These are phyloP conservation scores for Suillus occidentalis DNA, from an alignment of 768 basidiomycete species.

Conservation along the genomic window DNA sequence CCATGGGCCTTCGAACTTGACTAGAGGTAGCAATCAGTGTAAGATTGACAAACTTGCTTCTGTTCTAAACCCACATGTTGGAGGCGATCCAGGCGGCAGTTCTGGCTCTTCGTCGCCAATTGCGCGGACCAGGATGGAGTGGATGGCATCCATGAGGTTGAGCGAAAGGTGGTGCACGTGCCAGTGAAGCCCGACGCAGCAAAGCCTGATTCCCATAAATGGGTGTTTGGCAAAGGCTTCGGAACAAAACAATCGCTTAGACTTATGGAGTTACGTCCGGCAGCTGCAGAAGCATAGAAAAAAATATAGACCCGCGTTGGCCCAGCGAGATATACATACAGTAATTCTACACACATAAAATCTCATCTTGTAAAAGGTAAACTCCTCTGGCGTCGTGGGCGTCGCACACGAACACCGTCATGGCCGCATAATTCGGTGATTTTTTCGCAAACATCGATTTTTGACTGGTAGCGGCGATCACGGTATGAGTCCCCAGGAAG, in stretches of 20 bases:
- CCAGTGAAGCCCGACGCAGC: neutral
- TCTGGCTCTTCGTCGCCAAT: constrained; percentile 39
- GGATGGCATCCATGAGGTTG: constrained; percentile 16
- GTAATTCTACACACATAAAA: neutral
- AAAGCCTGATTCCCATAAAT: constrained; percentile 17
- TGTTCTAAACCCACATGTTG: constrained; percentile 48
- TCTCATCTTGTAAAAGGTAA: neutral
- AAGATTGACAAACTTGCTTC: neutral
- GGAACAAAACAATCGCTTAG: constrained; percentile 16
- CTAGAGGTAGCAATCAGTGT: constrained; percentile 36
- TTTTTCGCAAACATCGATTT: neutral
- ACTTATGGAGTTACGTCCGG: neutral
- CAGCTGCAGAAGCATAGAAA: no score
- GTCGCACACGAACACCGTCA: neutral
- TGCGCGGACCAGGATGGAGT: constrained; percentile 19
- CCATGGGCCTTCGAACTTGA: constrained; percentile 91
- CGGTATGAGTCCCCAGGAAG: neutral
- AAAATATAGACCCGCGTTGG: neutral
- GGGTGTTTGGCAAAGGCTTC: constrained; percentile 22
- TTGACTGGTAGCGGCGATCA: constrained; percentile 2
- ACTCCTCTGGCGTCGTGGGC: constrained; percentile 1
- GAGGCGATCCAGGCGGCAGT: constrained; percentile 63
- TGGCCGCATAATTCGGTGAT: neutral
- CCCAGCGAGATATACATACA: neutral
- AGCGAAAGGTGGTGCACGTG: neutral